A percentile compares a stretch with the other conserved stretches of the same genome.
Conservation (phyloP, 2,329 filamentous ascomycete genomes). For the Nemania bipapillata region DNA sequence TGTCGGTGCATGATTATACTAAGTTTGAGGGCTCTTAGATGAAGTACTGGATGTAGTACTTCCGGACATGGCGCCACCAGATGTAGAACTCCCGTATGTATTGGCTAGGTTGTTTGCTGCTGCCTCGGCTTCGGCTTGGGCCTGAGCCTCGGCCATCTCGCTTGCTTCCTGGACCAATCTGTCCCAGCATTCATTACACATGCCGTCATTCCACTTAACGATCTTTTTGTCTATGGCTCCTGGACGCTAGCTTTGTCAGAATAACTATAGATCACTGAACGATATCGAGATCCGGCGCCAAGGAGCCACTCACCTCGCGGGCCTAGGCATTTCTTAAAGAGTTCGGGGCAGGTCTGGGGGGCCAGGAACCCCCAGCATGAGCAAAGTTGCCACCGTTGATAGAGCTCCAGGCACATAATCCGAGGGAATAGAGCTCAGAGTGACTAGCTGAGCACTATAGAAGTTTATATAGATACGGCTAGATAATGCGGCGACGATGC, state of each 20-base stretch:
- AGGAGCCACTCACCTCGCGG: conserved; percentile 47
- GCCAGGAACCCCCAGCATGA: conserved; percentile 51
- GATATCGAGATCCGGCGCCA: no score
- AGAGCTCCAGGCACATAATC: conserved; percentile 51
- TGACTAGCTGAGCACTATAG: neutral
- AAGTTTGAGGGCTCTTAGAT: conserved; percentile 37
- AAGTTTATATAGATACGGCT: neutral
- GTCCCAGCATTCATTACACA: conserved; percentile 52
- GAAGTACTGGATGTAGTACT: no score
- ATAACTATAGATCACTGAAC: neutral
- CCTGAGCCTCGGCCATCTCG: conserved; percentile 48
- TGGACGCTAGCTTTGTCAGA: conserved; percentile 2
- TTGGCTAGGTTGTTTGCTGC: conserved; percentile 15
- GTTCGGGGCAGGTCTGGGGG: conserved; percentile 47
- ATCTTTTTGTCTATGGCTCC: conserved; percentile 47
- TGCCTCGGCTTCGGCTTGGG: conserved; percentile 40
- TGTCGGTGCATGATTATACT: conserved; percentile 22
- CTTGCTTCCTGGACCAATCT: conserved; percentile 49
- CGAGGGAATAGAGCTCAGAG: neutral
- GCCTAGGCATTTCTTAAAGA: conserved; percentile 51
- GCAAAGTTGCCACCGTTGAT: conserved; percentile 51
- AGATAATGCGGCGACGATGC: neutral
- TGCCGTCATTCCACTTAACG: conserved; percentile 50
- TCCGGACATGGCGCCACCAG: no score
- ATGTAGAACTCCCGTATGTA: no score